phyloP scores from a whole-genome alignment of 257 asterid genomes.

The Nicotiana paniculata region DNA sequence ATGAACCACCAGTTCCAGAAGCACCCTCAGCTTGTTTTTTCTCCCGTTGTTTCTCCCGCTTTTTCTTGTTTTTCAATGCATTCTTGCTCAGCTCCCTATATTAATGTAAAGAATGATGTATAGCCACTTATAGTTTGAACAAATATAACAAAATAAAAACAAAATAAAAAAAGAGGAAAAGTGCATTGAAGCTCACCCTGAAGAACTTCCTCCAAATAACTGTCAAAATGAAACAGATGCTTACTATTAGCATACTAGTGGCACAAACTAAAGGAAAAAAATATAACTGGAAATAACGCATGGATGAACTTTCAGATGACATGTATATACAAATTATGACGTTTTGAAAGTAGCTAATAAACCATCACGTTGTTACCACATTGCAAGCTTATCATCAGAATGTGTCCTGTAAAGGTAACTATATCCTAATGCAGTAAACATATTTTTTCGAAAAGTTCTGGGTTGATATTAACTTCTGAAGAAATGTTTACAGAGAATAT shows the following conservation, averaged over 20 bases:
- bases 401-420: background rate
- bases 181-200: constrained; percentile 50
- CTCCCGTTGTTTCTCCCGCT: constrained; percentile 80
- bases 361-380: background rate
- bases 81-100: constrained; percentile 79
- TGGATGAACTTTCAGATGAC: background rate
- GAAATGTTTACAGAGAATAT: background rate
- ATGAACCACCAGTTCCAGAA: background rate
- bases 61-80: constrained; percentile 80
- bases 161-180: background rate
- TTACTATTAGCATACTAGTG: constrained; percentile 14
- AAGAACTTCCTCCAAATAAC: constrained; percentile 65
- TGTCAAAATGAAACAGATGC: constrained; percentile 26
- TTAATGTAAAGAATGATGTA: background rate
- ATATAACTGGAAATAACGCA: background rate
- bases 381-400: background rate
- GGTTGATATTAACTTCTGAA: background rate
- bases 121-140: constrained; percentile 1
- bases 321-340: background rate
- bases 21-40: constrained; percentile 70
- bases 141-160: background rate
- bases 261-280: background rate
- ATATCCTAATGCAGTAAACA: background rate
- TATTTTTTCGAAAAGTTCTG: background rate
- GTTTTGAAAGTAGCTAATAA: background rate